Evolutionary conservation across 805 yeast genomes (phyloP).

Genomic region (Candida andamanensis): DNA sequence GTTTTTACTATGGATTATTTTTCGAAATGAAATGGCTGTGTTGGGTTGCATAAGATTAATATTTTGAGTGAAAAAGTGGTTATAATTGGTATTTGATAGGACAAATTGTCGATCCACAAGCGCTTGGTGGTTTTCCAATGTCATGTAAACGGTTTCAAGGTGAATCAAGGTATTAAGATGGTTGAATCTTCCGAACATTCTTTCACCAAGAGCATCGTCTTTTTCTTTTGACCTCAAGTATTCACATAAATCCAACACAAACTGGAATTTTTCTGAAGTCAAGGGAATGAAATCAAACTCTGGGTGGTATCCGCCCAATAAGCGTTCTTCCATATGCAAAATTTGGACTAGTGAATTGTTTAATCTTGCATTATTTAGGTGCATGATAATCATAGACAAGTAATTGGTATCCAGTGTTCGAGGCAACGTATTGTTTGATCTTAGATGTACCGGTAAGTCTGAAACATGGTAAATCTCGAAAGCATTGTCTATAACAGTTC

Average conservation of each 20-base stretch:
- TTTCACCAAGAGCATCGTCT: no score
- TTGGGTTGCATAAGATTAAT: slow-evolving; percentile 5
- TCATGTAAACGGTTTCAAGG: background rate
- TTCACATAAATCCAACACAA: no score
- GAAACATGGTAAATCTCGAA: background rate
- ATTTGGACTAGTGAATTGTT: no score
- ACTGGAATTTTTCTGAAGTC: no score
- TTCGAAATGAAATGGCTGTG: slow-evolving; percentile 5
- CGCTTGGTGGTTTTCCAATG: slow-evolving; percentile 4
- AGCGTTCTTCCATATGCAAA: no score
- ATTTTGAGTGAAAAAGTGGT: slow-evolving; percentile 3
- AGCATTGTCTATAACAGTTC: slow-evolving; percentile 8
- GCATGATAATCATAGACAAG: slow-evolving; percentile 8
- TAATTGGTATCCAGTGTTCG: slow-evolving; percentile 10
- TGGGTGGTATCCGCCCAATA: no score
- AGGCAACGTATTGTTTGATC: no score
- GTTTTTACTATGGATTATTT: slow-evolving; percentile 2
- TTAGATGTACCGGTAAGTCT: slow-evolving; percentile 1
- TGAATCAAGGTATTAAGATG: no score
- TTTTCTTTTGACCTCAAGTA: no score
- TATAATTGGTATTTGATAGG: no score
- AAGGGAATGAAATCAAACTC: no score
- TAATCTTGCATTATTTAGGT: slow-evolving; percentile 7
- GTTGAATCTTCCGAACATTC: no score
- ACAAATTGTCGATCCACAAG: slow-evolving; percentile 2